Base-by-base conservation (phyloP, 2,329 filamentous ascomycete genomes). In the Dactylellina drechsleri region DNA sequence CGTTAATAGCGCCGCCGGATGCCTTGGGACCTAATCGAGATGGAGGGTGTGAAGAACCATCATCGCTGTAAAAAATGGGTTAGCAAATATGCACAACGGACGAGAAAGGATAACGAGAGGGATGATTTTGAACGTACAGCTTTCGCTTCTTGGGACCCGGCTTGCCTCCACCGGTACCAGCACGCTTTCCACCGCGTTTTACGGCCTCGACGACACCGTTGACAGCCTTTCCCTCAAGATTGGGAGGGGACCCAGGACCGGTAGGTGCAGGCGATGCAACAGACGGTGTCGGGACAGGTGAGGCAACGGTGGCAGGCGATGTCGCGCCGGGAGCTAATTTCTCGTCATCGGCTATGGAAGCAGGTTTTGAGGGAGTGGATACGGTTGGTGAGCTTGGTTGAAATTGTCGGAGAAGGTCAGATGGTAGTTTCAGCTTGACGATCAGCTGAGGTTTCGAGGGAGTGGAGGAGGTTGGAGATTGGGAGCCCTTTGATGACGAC, bases 1-100 rank as follows among this genome's bases (percentile, higher is more conserved):
- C 95, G 81, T 99, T 99, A 86, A 99, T 99, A 73, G 94, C 94
- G 77, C 95, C 95, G 80, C 94, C 92, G 82, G 97, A 98, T 60
- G 94, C 94, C 83, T 97, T 98, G 78, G 95, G 95, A 2, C 94
- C 94, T 26, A 98, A 90, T 82, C 96, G 96, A 83, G 92, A 59
- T 86, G 85, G 52, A 84, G 83, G 4, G 84, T 83, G 53, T 80
- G 80, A 20, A 82, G 88, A 43, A 58, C 74, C 81, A 80, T 74
- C 79, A 76, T 87, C 85, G 76, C 86, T 87, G 76, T 57, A 45
- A 52, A 50, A 23, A 18, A 45, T 26, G 50, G 59, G 71, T 80
- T 31, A 78, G 77, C 41, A 60, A 52, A 28, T 8, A 40, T 45
- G 57, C 4, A 18, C 8, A 50, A 58, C 50, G 26, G 53, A 43